phyloP scores from a whole-genome alignment of 768 basidiomycete species.

The Tephrocybe rancida region DNA sequence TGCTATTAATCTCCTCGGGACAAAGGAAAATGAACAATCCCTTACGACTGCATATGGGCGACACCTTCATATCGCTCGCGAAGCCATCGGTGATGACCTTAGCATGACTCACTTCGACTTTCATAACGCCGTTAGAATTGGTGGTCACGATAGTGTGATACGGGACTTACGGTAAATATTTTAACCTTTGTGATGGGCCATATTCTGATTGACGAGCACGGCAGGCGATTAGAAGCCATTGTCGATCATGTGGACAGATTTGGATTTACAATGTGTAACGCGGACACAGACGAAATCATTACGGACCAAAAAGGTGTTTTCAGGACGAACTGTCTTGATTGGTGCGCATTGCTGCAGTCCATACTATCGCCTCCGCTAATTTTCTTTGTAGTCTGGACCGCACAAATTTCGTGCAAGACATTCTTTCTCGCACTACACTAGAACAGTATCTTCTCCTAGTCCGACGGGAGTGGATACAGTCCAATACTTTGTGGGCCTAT shows the following conservation, averaged over 20 bases:
- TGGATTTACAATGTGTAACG: constrained; percentile 84
- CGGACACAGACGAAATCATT: constrained; percentile 65
- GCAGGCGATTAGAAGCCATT: constrained; percentile 63
- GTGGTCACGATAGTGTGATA: constrained; percentile 87
- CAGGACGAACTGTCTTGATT: constrained; percentile 94
- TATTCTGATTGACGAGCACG: constrained; percentile 1
- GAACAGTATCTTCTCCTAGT: constrained; percentile 83
- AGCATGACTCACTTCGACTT: constrained; percentile 93
- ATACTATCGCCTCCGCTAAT: constrained; percentile 7
- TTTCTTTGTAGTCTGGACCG: constrained; percentile 74
- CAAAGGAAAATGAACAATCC: constrained; percentile 88
- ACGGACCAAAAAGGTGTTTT: constrained; percentile 93
- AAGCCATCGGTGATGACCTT: constrained; percentile 66
- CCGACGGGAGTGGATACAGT: constrained; percentile 74
- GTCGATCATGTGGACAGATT: constrained; percentile 71
- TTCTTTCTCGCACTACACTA: constrained; percentile 79
- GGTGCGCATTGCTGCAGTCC: constrained; percentile 46
- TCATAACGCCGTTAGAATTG: constrained; percentile 76
- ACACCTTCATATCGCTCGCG: constrained; percentile 71
- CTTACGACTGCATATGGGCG: constrained; percentile 82
- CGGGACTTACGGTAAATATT: constrained; percentile 62
- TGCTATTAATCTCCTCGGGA: constrained; percentile 89
- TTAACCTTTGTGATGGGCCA: background rate
- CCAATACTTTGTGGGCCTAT: constrained; percentile 73
- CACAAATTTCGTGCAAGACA: constrained; percentile 97